Evolutionary conservation across 306 rosid genomes (phyloP).

Genomic region (Gastrolobium villosum): DNA sequence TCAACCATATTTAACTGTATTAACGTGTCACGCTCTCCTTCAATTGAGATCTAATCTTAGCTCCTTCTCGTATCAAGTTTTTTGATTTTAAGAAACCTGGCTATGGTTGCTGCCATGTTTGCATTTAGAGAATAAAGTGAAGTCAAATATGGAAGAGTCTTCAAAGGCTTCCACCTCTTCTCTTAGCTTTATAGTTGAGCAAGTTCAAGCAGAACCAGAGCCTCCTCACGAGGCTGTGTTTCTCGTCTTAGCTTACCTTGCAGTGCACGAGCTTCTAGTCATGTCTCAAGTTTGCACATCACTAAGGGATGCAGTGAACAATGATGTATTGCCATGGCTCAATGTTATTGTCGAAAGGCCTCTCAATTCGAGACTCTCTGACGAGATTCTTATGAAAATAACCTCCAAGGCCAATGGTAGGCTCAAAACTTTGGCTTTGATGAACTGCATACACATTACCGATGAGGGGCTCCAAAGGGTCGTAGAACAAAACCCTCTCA

Average conservation of each 20-base stretch:
- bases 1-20: neutral
- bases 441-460: slow-evolving; percentile 68
- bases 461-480: slow-evolving; percentile 75
- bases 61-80: neutral
- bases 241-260: slow-evolving; percentile 67
- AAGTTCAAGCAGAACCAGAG: slow-evolving; percentile 36
- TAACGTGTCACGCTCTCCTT: neutral
- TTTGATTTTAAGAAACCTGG: too few relatives aligned
- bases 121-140: neutral
- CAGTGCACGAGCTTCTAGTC: slow-evolving; percentile 71
- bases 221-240: slow-evolving; percentile 73
- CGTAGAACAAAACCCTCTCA: slow-evolving; percentile 62
- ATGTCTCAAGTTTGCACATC: slow-evolving; percentile 66
- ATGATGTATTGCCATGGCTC: slow-evolving; percentile 77
- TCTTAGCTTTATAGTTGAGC: slow-evolving; percentile 14
- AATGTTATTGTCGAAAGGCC: slow-evolving; percentile 66
- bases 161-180: slow-evolving; percentile 26
- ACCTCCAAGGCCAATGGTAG: slow-evolving; percentile 72
- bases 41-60: too few relatives aligned
- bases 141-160: slow-evolving; percentile 47
- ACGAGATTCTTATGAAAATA: slow-evolving; percentile 57
- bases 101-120: neutral
- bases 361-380: slow-evolving; percentile 58
- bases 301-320: slow-evolving; percentile 69
- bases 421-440: slow-evolving; percentile 64